Evolutionary conservation across 2,329 filamentous ascomycete genomes (phyloP).

Genomic region (Chalaropsis ovoidea): DNA sequence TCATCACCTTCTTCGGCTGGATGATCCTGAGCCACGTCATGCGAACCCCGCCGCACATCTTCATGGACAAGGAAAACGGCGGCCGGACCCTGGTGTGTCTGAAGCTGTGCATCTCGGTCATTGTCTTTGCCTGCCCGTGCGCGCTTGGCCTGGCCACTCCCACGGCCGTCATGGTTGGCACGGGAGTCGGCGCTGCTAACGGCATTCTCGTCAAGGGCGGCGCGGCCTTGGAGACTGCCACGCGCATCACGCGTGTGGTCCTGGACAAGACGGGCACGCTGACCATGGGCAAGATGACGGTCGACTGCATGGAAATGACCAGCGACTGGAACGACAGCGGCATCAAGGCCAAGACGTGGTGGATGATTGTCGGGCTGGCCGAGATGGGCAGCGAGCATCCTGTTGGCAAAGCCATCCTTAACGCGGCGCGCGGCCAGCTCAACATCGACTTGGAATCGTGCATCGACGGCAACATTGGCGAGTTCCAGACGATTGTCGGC

Average conservation of each 20-base stretch:
- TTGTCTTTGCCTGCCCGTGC: constrained; percentile 95
- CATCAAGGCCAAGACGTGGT: constrained; percentile 70
- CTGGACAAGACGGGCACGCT: constrained; percentile 95
- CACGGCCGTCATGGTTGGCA: constrained; percentile 97
- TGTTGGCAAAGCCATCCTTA: constrained; percentile 77
- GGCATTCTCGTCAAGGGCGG: constrained; percentile 98
- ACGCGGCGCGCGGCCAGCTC: constrained; percentile 64
- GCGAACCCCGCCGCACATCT: constrained; percentile 75
- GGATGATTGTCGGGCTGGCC: constrained; percentile 88
- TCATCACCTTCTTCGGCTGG: constrained; percentile 81
- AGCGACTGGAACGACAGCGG: constrained; percentile 59
- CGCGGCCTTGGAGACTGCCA: constrained; percentile 79
- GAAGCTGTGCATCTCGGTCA: constrained; percentile 95
- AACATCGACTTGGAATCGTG: constrained; percentile 59
- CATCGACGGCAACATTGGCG: constrained; percentile 72
- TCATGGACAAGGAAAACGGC: constrained; percentile 67
- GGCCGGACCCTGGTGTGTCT: constrained; percentile 94
- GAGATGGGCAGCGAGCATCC: constrained; percentile 96
- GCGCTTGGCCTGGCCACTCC: constrained; percentile 92
- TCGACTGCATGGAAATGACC: constrained; percentile 59
- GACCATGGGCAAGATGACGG: constrained; percentile 90
- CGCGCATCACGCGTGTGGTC: constrained; percentile 79
- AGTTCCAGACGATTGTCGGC: constrained; percentile 75
- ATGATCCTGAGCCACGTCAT: constrained; percentile 89
- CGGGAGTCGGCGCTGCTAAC: constrained; percentile 88